A percentile compares a stretch with the other conserved stretches of the same genome.
These are phyloP conservation scores for Rhizomucor miehei DNA, from an alignment of 371 early-diverging fungal species.

Conservation along the genomic window DNA sequence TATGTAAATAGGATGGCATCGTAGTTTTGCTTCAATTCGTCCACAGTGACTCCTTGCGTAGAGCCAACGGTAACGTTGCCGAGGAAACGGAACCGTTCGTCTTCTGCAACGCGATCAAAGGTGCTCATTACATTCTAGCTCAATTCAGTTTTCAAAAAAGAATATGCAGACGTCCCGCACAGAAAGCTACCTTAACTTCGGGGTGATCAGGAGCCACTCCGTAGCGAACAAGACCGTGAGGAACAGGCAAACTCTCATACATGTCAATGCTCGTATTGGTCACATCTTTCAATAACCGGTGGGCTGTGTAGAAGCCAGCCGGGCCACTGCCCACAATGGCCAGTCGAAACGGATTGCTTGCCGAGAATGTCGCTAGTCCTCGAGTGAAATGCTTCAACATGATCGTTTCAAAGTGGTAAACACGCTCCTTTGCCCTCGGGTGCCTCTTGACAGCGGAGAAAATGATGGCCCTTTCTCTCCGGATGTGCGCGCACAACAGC, in stretches of 20 bases:
- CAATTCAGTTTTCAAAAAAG: neutral
- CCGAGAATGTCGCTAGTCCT: too few relatives aligned
- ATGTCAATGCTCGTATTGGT: constrained; percentile 73
- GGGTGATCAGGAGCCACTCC: constrained; percentile 99
- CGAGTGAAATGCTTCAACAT: too few relatives aligned
- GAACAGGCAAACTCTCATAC: constrained; percentile 83
- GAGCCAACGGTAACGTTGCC: constrained; percentile 75
- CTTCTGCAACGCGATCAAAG: constrained; percentile 76
- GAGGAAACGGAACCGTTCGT: constrained; percentile 71
- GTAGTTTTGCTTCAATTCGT: constrained; percentile 63
- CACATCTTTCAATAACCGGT: constrained; percentile 65
- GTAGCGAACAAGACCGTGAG: constrained; percentile 91
- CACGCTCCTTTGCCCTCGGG: too few relatives aligned
- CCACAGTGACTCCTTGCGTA: constrained; percentile 42
- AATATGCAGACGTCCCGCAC: constrained; percentile 4
- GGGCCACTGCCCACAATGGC: constrained; percentile 88
- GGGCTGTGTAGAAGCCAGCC: constrained; percentile 94
- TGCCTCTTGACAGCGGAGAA: too few relatives aligned
- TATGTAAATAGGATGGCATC: constrained; percentile 84
- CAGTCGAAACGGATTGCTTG: constrained; percentile 39
- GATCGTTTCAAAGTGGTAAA: too few relatives aligned
- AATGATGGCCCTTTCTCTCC: too few relatives aligned
- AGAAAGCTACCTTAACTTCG: constrained; percentile 84
- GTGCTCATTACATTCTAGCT: constrained; percentile 77
- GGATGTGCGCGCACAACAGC: too few relatives aligned